A percentile compares a stretch with the other conserved stretches of the same genome.
Evolutionary conservation across 2,329 filamentous ascomycete species (phyloP).

Genomic region (Aspergillus aculeatinus): DNA sequence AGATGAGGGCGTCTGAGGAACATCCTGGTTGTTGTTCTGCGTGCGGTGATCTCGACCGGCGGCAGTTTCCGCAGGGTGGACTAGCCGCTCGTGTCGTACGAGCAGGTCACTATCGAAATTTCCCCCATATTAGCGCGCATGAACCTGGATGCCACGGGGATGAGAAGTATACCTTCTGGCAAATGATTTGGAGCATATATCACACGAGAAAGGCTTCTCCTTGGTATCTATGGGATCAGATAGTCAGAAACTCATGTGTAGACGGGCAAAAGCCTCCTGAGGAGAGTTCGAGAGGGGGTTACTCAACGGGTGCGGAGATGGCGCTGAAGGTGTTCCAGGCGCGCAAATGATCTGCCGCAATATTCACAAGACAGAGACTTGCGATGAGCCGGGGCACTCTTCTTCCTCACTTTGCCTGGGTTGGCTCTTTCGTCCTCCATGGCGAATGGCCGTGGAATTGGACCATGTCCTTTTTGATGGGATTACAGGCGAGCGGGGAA

Average conservation of each 20-base stretch:
- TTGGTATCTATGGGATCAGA: slow-evolving; percentile 44
- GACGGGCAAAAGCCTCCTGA: slow-evolving; percentile 7
- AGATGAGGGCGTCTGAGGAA: slow-evolving; percentile 36
- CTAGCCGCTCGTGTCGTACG: slow-evolving; percentile 51
- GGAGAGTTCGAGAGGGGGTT: slow-evolving; percentile 33
- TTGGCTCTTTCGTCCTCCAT: slow-evolving; percentile 43
- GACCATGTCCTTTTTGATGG: slow-evolving; percentile 24
- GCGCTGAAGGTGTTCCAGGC: slow-evolving; percentile 52
- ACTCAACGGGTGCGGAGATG: slow-evolving; percentile 53
- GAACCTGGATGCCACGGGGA: slow-evolving; percentile 4
- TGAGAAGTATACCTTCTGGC: slow-evolving; percentile 41
- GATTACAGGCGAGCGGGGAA: slow-evolving; percentile 38
- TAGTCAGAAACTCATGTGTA: slow-evolving; percentile 21
- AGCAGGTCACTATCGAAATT: slow-evolving; percentile 44
- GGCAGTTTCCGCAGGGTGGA: slow-evolving; percentile 46
- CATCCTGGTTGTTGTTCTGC: slow-evolving; percentile 31
- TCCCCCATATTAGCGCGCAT: slow-evolving; percentile 24
- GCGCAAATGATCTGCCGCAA: slow-evolving; percentile 49
- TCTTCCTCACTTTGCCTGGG: slow-evolving; percentile 42
- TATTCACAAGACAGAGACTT: slow-evolving; percentile 51
- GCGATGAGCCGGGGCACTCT: slow-evolving; percentile 40
- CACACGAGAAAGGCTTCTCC: slow-evolving; percentile 52
- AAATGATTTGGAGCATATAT: slow-evolving; percentile 51
- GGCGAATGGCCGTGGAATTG: slow-evolving; percentile 26
- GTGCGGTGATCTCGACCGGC: slow-evolving; percentile 40